Evolutionary conservation across 495 filamentous ascomycete species (phyloP).

Genomic region (Penicillium silybi): DNA sequence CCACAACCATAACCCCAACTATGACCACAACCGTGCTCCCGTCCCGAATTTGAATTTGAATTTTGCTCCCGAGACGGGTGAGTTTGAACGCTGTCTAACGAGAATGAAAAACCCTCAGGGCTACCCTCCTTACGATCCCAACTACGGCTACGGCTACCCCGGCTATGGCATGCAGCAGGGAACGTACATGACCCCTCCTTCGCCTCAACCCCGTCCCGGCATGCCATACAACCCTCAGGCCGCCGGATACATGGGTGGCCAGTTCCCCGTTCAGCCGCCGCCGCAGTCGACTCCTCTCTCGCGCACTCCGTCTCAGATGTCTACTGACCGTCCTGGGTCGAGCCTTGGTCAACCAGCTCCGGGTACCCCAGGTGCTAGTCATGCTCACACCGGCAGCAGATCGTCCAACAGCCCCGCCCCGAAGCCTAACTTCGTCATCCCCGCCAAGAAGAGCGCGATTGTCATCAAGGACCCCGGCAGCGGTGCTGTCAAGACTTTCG

Average conservation of each 20-base stretch:
- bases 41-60: constrained; percentile 52
- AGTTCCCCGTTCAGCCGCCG: constrained; percentile 51
- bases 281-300: constrained; percentile 68
- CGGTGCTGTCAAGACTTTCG: constrained; percentile 58
- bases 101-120: constrained; percentile 52
- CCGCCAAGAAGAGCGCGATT: constrained; percentile 63
- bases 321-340: constrained; percentile 71
- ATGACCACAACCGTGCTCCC: constrained; percentile 2
- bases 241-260: constrained; percentile 42
- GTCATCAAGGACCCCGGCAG: constrained; percentile 76
- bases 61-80: constrained; percentile 63
- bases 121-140: constrained; percentile 45
- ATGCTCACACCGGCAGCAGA: constrained; percentile 56
- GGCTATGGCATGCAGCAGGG: constrained; percentile 44
- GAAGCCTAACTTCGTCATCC: constrained; percentile 51
- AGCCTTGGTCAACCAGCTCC: constrained; percentile 68
- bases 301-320: constrained; percentile 77
- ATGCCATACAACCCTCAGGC: constrained; percentile 48
- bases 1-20: not conserved
- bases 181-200: constrained; percentile 47
- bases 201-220: constrained; percentile 50
- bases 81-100: constrained; percentile 75
- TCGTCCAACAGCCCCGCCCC: constrained; percentile 50
- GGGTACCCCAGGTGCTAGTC: constrained; percentile 53
- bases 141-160: constrained; percentile 46